phyloP scores from a whole-genome alignment of 441 rosid genomes.

The Pelargonium fulgidum region DNA sequence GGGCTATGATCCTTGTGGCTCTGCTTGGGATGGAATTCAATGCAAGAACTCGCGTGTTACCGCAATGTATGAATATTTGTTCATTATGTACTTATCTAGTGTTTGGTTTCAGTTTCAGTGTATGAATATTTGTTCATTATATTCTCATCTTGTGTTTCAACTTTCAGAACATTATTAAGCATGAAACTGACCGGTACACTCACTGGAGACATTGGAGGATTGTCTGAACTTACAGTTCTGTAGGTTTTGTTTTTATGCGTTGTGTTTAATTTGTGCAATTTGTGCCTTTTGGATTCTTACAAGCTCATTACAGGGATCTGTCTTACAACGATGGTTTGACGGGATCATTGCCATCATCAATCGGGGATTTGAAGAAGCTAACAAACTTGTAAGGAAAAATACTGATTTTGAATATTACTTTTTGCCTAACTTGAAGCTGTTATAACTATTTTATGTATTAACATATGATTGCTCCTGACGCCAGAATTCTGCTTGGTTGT shows the following conservation, averaged over 20 bases:
- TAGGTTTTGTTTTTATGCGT: constrained; percentile 28
- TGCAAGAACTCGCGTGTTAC: constrained; percentile 49
- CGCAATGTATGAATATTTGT: constrained; percentile 39
- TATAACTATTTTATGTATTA: too few species aligned
- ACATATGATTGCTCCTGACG: neutral
- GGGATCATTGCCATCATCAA: constrained; percentile 57
- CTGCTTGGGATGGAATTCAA: constrained; percentile 57
- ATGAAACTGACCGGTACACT: constrained; percentile 49
- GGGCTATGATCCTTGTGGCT: constrained; percentile 73
- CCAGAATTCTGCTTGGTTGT: constrained; percentile 42
- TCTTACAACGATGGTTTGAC: constrained; percentile 49
- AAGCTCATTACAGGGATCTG: constrained; percentile 51
- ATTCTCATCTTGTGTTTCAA: constrained; percentile 2
- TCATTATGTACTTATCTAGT: constrained; percentile 4
- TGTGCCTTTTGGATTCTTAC: too few species aligned
- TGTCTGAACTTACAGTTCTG: constrained; percentile 58
- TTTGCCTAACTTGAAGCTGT: too few species aligned
- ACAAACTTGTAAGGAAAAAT: constrained; percentile 47
- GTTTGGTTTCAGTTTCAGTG: neutral
- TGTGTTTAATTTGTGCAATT: too few species aligned
- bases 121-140: neutral
- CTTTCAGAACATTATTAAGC: constrained; percentile 49
- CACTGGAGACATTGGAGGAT: constrained; percentile 39
- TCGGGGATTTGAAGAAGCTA: constrained; percentile 58
- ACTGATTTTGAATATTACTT: constrained; percentile 2